Evolutionary conservation across 2,329 filamentous ascomycete species (phyloP).

Genomic region (Coniella vitis): DNA sequence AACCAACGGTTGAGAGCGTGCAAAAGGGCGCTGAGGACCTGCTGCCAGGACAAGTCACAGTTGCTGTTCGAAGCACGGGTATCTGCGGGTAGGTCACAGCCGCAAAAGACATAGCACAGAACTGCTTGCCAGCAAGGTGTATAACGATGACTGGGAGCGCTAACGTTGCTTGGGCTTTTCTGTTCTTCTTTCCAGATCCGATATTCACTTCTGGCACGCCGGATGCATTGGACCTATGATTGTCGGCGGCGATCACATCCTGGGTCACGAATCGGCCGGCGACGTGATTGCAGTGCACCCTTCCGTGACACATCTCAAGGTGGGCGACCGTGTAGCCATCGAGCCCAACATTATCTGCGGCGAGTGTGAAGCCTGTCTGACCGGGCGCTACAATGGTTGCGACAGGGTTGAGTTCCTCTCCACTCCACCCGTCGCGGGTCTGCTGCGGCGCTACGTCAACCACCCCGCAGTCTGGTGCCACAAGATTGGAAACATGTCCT

Average conservation of each 20-base stretch:
- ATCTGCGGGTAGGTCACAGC: conserved; percentile 70
- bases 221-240: conserved; percentile 96
- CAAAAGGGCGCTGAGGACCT: conserved; percentile 59
- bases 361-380: conserved; percentile 83
- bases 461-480: conserved; percentile 94
- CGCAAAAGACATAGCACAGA: not conserved
- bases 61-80: conserved; percentile 88
- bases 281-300: conserved; percentile 75
- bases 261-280: conserved; percentile 90
- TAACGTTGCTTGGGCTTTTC: not conserved
- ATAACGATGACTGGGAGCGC: no score
- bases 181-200: conserved; percentile 55
- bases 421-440: conserved; percentile 80
- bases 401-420: conserved; percentile 79
- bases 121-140: no score
- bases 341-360: conserved; percentile 93
- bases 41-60: conserved; percentile 75
- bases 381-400: conserved; percentile 92
- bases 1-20: conserved; percentile 70
- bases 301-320: conserved; percentile 68
- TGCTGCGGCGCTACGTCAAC: conserved; percentile 88
- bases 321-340: conserved; percentile 86
- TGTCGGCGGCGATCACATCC: conserved; percentile 78
- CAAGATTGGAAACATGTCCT: conserved; percentile 89
- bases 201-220: conserved; percentile 96